Evolutionary conservation across 805 yeast species (phyloP), one percentile per base, ranked within the genome.

Genomic region (Pichia insulana): DNA sequence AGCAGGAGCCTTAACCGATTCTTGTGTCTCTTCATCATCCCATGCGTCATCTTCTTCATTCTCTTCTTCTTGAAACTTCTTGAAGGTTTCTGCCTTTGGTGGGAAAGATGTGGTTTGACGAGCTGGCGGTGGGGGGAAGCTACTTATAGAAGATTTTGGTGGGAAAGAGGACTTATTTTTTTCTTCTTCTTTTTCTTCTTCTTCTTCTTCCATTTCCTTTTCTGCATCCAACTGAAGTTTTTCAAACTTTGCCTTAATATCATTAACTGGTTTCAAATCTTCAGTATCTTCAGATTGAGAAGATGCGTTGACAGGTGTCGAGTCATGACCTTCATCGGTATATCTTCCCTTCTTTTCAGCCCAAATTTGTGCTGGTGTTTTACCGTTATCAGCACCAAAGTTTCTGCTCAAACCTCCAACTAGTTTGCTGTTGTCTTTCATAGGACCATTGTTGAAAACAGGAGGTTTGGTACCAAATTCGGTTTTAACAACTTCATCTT

Each of bases 341-440:
- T 68, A 76, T 58, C 79, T 72, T 37, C 87, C 95, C 57, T 81
- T 78, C 65, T 80, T 83, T 58, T 83, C 96, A 19, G 96, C 97
- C 97, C 97, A 88, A 25, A 85, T 55, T 65, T 88, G 96, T 25
- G 96, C 96, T 19, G 97, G 96, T 7, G 95, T 83, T 62, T 86
- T 84, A 47, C 95, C 96, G 47, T 71, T 74, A 47, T 74, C 74
- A 41, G 80, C 65, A 48, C 75, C 92, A 58, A 74, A 81, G 58
- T 76, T 70, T 55, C 73, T 68, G 25, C 76, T 70, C 39, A 78
- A 64, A 32, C 86, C 90, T 41, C 79, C 77, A 36, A 73, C 71
- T 4, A 71, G 62, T 46, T 73, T 70, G 22, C 69, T 69, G 18
- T 65, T 63, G 40, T 64, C 71, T 36, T 58, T 56, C 34, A 56